Percentiles rank a stretch among this genome's conserved stretches.
phyloP scores from a whole-genome alignment of 306 rosid genomes.

The Hippophae rhamnoides region DNA sequence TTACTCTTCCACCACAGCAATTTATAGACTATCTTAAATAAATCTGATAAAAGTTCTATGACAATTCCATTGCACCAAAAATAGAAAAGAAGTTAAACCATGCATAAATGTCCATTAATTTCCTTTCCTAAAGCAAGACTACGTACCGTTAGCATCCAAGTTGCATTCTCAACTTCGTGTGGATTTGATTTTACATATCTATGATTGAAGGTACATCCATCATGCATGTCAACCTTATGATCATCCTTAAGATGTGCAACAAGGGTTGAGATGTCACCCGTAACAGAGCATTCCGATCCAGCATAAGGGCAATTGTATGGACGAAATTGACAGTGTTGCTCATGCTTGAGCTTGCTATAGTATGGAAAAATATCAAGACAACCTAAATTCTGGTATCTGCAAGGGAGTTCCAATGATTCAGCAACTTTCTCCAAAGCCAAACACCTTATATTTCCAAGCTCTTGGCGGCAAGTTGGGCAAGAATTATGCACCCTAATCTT shows the following conservation, averaged over 20 bases:
- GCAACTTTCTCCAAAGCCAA: conserved; percentile 96
- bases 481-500: conserved; percentile 63
- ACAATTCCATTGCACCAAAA: too few relatives aligned
- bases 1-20: too few relatives aligned
- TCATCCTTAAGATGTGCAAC: conserved; percentile 77
- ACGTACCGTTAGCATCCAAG: conserved; percentile 95
- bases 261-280: conserved; percentile 71
- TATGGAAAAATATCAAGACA: conserved; percentile 74
- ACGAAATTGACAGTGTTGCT: conserved; percentile 69
- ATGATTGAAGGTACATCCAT: conserved; percentile 84
- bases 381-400: conserved; percentile 72
- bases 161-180: conserved; percentile 86
- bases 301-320: conserved; percentile 89
- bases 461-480: conserved; percentile 81
- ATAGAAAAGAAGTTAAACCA: too few relatives aligned
- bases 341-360: conserved; percentile 74
- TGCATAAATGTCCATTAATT: too few relatives aligned
- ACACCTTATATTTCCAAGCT: conserved; percentile 80
- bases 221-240: conserved; percentile 92
- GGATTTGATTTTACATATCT: conserved; percentile 88
- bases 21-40: too few relatives aligned
- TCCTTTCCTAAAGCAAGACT: neutral
- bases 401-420: conserved; percentile 77
- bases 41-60: too few relatives aligned
- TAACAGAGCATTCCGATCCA: conserved; percentile 79